Evolutionary conservation across 1,284 basidiomycete genomes (phyloP).

Genomic region (Pseudozyma sp.): DNA sequence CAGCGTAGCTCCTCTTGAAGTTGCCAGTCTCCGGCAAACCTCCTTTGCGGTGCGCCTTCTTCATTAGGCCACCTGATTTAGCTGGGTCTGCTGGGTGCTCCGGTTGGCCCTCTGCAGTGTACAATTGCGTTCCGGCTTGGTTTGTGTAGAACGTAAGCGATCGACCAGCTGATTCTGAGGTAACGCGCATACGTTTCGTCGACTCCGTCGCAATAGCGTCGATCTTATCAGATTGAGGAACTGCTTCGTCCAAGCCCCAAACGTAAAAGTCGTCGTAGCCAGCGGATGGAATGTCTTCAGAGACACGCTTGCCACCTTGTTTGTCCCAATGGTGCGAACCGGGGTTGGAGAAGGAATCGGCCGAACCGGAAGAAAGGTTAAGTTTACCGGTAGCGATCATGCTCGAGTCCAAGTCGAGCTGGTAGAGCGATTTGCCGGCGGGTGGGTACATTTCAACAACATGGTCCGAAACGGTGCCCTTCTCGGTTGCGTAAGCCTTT

Average conservation of each 20-base stretch:
- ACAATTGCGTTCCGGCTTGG: conserved; percentile 62
- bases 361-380: conserved; percentile 3
- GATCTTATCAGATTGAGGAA: conserved; percentile 34
- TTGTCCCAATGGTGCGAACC: conserved; percentile 50
- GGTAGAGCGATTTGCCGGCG: conserved; percentile 31
- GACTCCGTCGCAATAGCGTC: conserved; percentile 28
- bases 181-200: conserved; percentile 39
- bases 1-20: conserved; percentile 42
- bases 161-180: conserved; percentile 40
- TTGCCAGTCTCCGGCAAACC: conserved; percentile 36
- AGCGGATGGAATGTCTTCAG: conserved; percentile 23
- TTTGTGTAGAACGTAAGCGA: conserved; percentile 56
- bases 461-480: conserved; percentile 46
- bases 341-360: conserved; percentile 33
- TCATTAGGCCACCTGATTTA: conserved; percentile 37
- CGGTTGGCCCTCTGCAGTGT: conserved; percentile 50
- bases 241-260: conserved; percentile 42
- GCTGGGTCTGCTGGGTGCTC: conserved; percentile 39
- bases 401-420: conserved; percentile 49
- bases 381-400: conserved; percentile 56
- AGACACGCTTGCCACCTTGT: conserved; percentile 40
- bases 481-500: conserved; percentile 32
- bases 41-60: conserved; percentile 45
- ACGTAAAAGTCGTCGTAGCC: conserved; percentile 66
- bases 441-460: conserved; percentile 45